Evolutionary conservation across 371 early-diverging fungal genomes (phyloP), one percentile per base, ranked within the genome.

Genomic region (Mortierella sp.): DNA sequence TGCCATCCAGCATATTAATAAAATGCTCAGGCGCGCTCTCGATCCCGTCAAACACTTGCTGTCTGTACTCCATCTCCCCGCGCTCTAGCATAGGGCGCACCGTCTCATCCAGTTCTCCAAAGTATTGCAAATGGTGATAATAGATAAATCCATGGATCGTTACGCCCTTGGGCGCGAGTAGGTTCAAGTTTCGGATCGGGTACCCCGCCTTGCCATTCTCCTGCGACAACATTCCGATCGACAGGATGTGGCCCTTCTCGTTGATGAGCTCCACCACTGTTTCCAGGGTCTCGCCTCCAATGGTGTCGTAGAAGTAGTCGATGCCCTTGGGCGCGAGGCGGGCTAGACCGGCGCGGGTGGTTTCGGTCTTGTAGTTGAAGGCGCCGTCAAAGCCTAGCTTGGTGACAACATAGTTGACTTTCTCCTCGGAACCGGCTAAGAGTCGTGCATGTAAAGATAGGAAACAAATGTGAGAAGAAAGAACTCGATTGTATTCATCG

Each of bases 171-270:
- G 45, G 52, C 11, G 81, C 84, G 76, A 84, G 78, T 7, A 38
- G 1, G 7, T 73, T 84, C n/a, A 84, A 65, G 63, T 84, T 84
- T 13, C 78, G 80, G 65, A 84, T 78, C 14, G 81, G 81, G 52
- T 84, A 80, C 2, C 42, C 24, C 42, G 78, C 84, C 70, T 78
- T 60, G 44, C 80, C 84, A 60, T 84, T 84, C 81, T 84, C 84
- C 65, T 84, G 84, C n/a, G 84, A 84, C 65, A 84, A 31, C 84
- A 84, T 84, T 11, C 84, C 84, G n/a, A 84, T 42, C n/a, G 84
- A 84, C 19, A 84, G 55, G 14, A 84, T 80, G 38, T 77, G 72
- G 0, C 84, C 84, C 24, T 45, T 26, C 48, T 84, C 84, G 52
- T 84, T 84, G 70, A 80, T 80, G 38, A 78, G 5, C 9, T 80